A percentile compares a stretch with the other conserved stretches of the same genome.
These are phyloP conservation scores for Trichophyton rubrum DNA, from an alignment of 2,329 filamentous ascomycete species.

Conservation along the genomic window DNA sequence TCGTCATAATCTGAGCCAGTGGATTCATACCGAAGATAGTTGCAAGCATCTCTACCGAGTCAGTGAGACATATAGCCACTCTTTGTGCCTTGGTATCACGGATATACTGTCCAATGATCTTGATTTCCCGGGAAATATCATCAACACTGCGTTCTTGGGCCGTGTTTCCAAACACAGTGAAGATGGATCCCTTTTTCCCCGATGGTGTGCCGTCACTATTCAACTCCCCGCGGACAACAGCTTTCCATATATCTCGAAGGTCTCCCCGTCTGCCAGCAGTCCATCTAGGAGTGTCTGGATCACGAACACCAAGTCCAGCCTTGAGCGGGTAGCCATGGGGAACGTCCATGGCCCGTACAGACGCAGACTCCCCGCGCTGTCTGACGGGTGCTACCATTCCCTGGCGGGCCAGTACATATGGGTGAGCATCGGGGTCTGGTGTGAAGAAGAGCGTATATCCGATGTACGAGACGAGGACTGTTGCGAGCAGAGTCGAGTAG, in stretches of 20 bases:
- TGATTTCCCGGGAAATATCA: slow-evolving; percentile 73
- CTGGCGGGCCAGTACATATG: slow-evolving; percentile 79
- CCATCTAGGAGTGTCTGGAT: slow-evolving; percentile 69
- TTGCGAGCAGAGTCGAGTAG: slow-evolving; percentile 61
- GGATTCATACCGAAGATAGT: slow-evolving; percentile 54
- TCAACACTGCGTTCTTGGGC: slow-evolving; percentile 59
- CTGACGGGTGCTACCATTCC: slow-evolving; percentile 65
- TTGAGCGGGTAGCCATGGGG: slow-evolving; percentile 76
- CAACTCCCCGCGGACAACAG: slow-evolving; percentile 51
- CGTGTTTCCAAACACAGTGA: slow-evolving; percentile 66
- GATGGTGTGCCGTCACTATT: slow-evolving; percentile 50
- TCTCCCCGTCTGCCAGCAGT: slow-evolving; percentile 73
- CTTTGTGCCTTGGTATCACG: slow-evolving; percentile 56
- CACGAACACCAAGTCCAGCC: slow-evolving; percentile 68
- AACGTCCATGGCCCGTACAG: slow-evolving; percentile 71
- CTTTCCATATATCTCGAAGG: slow-evolving; percentile 79
- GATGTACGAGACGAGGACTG: slow-evolving; percentile 53
- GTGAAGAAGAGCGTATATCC: slow-evolving; percentile 58
- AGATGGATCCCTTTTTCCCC: slow-evolving; percentile 54
- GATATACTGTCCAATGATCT: slow-evolving; percentile 67
- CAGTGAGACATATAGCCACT: slow-evolving; percentile 82
- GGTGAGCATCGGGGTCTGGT: slow-evolving; percentile 80
- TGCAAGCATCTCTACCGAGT: slow-evolving; percentile 77
- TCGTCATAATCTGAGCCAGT: not conserved
- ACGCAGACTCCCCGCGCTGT: slow-evolving; percentile 69